Conservation (phyloP, 2,329 filamentous ascomycete species). For the Alternaria brassicae region DNA sequence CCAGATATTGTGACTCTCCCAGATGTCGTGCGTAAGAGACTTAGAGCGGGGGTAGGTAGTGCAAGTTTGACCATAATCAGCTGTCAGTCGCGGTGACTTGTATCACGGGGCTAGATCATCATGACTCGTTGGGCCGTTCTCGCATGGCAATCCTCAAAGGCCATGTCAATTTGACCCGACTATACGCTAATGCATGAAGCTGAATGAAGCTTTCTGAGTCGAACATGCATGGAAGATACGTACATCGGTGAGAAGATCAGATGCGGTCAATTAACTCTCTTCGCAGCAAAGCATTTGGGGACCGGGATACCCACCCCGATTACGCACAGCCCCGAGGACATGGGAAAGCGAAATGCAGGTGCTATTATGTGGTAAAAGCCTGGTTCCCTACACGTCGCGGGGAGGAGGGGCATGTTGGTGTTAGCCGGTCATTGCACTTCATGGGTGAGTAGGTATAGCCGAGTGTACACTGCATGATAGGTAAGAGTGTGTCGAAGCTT, state of each 20-base stretch:
- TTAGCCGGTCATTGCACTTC: not conserved
- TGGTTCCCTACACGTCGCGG: not conserved
- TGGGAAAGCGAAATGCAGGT: constrained; percentile 5
- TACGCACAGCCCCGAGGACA: not conserved
- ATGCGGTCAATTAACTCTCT: not conserved
- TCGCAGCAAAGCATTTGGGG: not conserved
- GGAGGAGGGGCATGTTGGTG: not conserved
- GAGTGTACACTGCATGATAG: not conserved
- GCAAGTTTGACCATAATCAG: not conserved
- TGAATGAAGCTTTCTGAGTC: not conserved
- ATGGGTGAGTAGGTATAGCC: not conserved
- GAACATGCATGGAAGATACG: constrained; percentile 6
- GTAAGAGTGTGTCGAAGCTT: not conserved
- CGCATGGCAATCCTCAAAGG: not conserved
- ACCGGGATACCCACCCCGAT: not conserved
- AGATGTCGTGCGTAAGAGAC: no score
- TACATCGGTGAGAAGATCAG: constrained; percentile 4
- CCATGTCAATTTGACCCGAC: not conserved
- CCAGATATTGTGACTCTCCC: not conserved
- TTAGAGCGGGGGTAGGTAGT: not conserved
- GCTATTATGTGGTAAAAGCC: not conserved
- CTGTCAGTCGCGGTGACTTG: not conserved
- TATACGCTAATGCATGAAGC: constrained; percentile 3
- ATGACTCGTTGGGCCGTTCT: not conserved
- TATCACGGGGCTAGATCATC: not conserved